Percentiles rank a stretch among this genome's conserved stretches.
phyloP scores from a whole-genome alignment of 1,284 basidiomycete genomes.

The Ganoderma meredithae region DNA sequence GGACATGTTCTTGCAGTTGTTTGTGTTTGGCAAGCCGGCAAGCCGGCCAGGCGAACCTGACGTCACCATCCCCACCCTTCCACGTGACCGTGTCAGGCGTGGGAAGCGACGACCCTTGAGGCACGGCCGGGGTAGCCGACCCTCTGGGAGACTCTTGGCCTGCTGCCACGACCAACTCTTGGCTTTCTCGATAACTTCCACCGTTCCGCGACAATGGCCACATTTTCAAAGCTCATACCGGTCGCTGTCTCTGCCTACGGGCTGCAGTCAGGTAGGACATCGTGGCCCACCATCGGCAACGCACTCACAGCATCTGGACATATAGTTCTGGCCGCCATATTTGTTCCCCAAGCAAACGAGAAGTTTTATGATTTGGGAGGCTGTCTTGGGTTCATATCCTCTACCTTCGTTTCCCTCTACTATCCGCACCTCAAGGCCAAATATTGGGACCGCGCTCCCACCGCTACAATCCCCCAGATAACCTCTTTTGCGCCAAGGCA shows the following conservation, averaged over 20 bases:
- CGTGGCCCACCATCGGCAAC: too few relatives aligned
- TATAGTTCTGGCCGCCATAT: slow-evolving; percentile 60
- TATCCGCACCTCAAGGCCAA: slow-evolving; percentile 61
- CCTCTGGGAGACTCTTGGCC: not conserved
- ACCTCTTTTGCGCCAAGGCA: slow-evolving; percentile 67
- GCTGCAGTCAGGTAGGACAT: slow-evolving; percentile 46
- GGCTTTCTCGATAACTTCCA: not conserved
- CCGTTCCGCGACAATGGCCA: slow-evolving; percentile 39
- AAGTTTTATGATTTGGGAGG: slow-evolving; percentile 68
- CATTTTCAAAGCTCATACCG: slow-evolving; percentile 49
- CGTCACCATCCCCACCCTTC: slow-evolving; percentile 13
- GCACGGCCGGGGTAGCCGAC: too few relatives aligned
- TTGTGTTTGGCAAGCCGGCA: too few relatives aligned
- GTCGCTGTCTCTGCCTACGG: slow-evolving; percentile 46
- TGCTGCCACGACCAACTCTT: not conserved
- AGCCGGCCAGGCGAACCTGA: not conserved
- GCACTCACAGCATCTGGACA: slow-evolving; percentile 6
- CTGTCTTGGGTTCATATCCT: slow-evolving; percentile 72
- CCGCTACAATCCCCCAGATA: slow-evolving; percentile 49
- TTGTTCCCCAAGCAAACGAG: slow-evolving; percentile 65
- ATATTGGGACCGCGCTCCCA: slow-evolving; percentile 48
- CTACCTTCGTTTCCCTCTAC: slow-evolving; percentile 69
- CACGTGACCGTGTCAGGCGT: slow-evolving; percentile 23
- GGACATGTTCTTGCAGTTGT: not conserved
- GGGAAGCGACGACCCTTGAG: not conserved